Evolutionary conservation across 2,329 filamentous ascomycete genomes (phyloP), one percentile per base, ranked within the genome.

Genomic region (Microascus cirrosus): DNA sequence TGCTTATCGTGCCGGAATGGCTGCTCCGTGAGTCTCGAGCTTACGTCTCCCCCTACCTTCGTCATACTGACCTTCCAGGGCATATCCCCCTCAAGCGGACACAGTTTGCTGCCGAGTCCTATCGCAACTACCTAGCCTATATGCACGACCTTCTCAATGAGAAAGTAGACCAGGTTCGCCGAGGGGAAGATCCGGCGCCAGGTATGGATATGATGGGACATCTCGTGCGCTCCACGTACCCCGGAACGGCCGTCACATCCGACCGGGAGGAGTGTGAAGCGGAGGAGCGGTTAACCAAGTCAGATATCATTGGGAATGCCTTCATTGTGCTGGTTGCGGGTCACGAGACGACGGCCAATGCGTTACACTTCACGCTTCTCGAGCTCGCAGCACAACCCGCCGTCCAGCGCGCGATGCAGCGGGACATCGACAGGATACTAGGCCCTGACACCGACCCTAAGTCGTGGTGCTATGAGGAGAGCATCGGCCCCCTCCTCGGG

Each of bases 321-420:
- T 86, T 86, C 61, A 74, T 85, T 63, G 82, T 84, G 70, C 76
- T 82, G 60, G 75, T 92, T 1, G 89, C 89, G 0, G 89, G 89
- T 13, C 88, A 94, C 69, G 89, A 94, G 70, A 92, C 89, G 1
- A 87, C 87, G 1, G 88, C 88, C 54, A 90, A 89, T 68, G 80
- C 82, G 3, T 75, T 91, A 45, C 86, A 92, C 70, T 91, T 89
- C 67, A 77, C 83, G 2, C 70, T 91, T 3, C 67, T 90, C 39
- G 78, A 83, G 63, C 78, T 93, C 6, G 89, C 88, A 15, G 79
- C 83, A 63, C 79, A 85, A 63, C 82, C 82, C 6, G 70, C 74
- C 1, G 79, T 79, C 1, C 89, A 94, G 66, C 77, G 80, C 25
- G 75, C 75, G 7, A 70, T 93, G 3, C 89, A 93, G 63, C 72